Evolutionary conservation across 495 filamentous ascomycete genomes (phyloP), one percentile per base, ranked within the genome.

Genomic region (Penicillium psychrofluorescens): DNA sequence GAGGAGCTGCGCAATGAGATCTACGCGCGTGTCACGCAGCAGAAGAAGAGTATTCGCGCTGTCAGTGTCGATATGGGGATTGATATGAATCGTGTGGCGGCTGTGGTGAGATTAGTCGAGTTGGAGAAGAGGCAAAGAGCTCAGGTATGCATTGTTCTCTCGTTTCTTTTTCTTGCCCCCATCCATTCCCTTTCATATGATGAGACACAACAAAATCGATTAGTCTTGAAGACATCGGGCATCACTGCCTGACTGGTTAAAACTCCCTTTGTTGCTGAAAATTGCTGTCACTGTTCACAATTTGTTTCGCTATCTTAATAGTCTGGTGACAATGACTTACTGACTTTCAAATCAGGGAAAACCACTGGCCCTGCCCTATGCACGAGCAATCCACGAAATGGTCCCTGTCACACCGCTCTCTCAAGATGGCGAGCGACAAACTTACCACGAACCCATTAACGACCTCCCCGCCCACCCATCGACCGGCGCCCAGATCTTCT

Each of bases 161-260:
- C 31, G 38, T 33, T 29, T 11, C 15, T 38, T 38, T 34, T 32
- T 41, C 22, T 43, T 36, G n/a, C 8, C 35, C 29, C 44, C 49
- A 51, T 44, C 42, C 41, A 44, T 35, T 42, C 35, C 44, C 54
- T 6, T 22, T 50, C 56, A 46, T 56, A 82, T 84, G 84, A 84
- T 82, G 85, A 87, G 72, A 61, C 50, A 78, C 44, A 78, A 80
- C 82, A 73, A 76, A 71, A 74, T 84, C 90, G 91, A 96, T 98
- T 95, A 95, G 91, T 96, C 91, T 96, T 91, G 74, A 96, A 95
- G 91, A 96, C 88, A 22, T 79, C 64, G 60, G 47, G 60, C 53
- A 38, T 46, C 41, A 34, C 56, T 54, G 63, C 56, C 49, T 53
- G 63, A 55, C 79, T 89, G 85, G 80, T 87, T 88, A 89, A 66